Percentiles rank a stretch among this genome's conserved stretches.
Evolutionary conservation across 2,329 filamentous ascomycete species (phyloP).

Genomic region (Penicillium decumbens): DNA sequence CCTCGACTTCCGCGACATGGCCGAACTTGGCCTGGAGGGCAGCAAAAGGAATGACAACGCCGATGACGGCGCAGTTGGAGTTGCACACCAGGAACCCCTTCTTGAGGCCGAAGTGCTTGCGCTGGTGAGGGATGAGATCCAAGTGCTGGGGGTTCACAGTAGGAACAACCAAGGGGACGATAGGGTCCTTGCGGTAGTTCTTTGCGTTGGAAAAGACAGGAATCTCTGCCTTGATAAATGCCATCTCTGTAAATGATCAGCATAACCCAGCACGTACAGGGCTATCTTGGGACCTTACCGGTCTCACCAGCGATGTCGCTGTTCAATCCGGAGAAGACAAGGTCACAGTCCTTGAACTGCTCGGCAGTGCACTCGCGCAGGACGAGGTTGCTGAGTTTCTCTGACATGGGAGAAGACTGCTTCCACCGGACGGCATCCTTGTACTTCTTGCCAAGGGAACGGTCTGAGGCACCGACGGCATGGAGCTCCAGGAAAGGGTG

Average conservation of each 20-base stretch:
- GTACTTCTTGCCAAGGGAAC: conserved; percentile 90
- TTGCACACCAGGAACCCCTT: conserved; percentile 96
- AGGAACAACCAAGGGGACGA: conserved; percentile 89
- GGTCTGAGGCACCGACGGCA: conserved; percentile 81
- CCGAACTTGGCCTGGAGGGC: conserved; percentile 84
- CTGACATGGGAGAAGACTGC: conserved; percentile 76
- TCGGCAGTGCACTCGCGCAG: conserved; percentile 79
- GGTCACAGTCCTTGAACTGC: conserved; percentile 82
- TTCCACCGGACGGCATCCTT: conserved; percentile 94
- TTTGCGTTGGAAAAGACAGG: conserved; percentile 97
- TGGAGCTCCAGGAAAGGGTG: conserved; percentile 84
- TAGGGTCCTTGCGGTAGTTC: conserved; percentile 86
- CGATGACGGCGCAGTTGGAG: conserved; percentile 96
- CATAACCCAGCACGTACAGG: neutral
- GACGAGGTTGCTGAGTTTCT: conserved; percentile 69
- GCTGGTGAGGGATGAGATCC: conserved; percentile 83
- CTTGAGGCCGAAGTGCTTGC: conserved; percentile 64
- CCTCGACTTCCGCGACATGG: conserved; percentile 67
- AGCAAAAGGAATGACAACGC: conserved; percentile 89
- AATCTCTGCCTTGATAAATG: conserved; percentile 81
- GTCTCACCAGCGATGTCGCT: conserved; percentile 88
- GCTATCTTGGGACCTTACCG: conserved; percentile 52
- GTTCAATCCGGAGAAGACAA: conserved; percentile 90
- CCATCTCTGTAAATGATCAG: conserved; percentile 61
- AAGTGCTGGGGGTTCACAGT: conserved; percentile 90